Evolutionary conservation across 805 yeast species (phyloP).

Genomic region (Saturnispora hagleri): DNA sequence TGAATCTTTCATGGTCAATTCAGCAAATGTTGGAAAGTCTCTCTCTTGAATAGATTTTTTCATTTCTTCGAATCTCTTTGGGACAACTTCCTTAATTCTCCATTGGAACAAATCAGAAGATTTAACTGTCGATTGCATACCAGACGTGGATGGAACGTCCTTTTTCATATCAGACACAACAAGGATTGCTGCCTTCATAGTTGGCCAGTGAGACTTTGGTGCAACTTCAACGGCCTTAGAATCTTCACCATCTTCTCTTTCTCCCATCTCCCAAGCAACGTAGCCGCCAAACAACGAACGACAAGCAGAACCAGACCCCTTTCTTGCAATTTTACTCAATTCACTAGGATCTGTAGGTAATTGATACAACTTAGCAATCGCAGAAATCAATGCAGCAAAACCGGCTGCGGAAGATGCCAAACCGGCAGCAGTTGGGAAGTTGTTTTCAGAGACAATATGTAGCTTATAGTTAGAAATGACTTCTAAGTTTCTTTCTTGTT

Average conservation of each 20-base stretch:
- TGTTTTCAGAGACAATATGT: constrained; percentile 85
- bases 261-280: constrained; percentile 99
- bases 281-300: constrained; percentile 95
- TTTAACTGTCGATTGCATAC: constrained; percentile 91
- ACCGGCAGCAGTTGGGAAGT: constrained; percentile 99
- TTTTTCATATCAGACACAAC: constrained; percentile 92
- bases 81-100: constrained; percentile 77
- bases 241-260: constrained; percentile 65
- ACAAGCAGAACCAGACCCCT: constrained; percentile 98
- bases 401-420: constrained; percentile 98
- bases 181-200: constrained; percentile 81
- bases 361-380: constrained; percentile 77
- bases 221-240: constrained; percentile 92
- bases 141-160: constrained; percentile 89
- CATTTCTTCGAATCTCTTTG: constrained; percentile 78
- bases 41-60: constrained; percentile 60
- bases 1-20: constrained; percentile 86
- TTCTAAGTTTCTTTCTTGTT: constrained; percentile 48
- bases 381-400: constrained; percentile 86
- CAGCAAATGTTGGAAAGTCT: constrained; percentile 76
- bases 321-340: constrained; percentile 88
- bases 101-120: constrained; percentile 81
- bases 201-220: constrained; percentile 80
- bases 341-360: constrained; percentile 82
- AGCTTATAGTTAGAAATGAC: constrained; percentile 55